Evolutionary conservation across 129 eudicot species (phyloP), one percentile per base, ranked within the genome.

Genomic region (Pseudognaphalium luteoalbum): DNA sequence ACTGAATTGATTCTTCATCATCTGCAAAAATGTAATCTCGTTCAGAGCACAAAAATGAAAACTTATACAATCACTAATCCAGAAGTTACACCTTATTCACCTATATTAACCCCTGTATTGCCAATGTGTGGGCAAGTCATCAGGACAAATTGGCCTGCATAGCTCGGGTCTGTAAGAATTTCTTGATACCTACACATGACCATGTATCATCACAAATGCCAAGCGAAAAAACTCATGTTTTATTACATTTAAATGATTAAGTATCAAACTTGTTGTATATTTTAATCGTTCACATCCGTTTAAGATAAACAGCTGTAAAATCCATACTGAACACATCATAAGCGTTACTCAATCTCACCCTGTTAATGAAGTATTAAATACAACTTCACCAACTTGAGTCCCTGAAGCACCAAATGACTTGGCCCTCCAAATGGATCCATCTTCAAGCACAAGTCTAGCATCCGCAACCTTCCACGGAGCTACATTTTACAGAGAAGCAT

Each of bases 321-420:
- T 56, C 11, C 11, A 3, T 57, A 17, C 51, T 16, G 60, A 25
- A 35, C 67, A 54, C 12, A 54, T 7, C 15, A 56, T 44, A 20
- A 29, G 15, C 17, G 25, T 33, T 65, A 32, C 54, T 39, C 52
- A 35, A 35, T 76, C 82, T 81, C 75, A 95, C 99, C 99, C 96
- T 4, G 97, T 91, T 75, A 95, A 58, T 56, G 99, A 91, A 28
- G 99, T 95, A 75, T 95, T 95, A 75, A 95, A 95, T 22, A 95
- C 97, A 76, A 95, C 97, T 88, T 95, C 97, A 42, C 97, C 99
- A 80, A 95, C 91, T 91, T 95, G 99, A 41, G 99, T 89, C 71
- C 97, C 97, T 41, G 91, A 64, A 78, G 99, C 99, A 83, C 97
- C 97, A 83, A 95, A 95, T 14, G 99, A 91, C 71, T 89, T 95